Evolutionary conservation across 2,329 filamentous ascomycete species (phyloP), one percentile per base, ranked within the genome.

Genomic region (Magnaporthiopsis rhizophila): DNA sequence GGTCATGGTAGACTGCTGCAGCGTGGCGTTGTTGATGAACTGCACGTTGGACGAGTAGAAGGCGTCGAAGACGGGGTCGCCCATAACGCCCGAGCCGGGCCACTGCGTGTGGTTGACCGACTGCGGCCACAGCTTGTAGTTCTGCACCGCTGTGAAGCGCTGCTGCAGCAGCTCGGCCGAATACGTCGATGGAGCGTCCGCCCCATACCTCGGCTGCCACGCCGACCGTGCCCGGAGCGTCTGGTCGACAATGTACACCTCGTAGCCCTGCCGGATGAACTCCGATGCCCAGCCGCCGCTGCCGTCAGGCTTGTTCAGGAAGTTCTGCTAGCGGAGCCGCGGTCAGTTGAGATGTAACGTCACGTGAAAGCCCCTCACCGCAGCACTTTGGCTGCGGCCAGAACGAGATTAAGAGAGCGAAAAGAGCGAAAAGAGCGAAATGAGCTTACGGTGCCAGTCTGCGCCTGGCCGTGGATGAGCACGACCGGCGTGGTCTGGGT

Each of bases 231-330:
- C 81, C 26, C 78, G 77, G 32, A 75, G 75, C 3, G 78, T 74
- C 66, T 80, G 76, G 67, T 83, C 81, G 15, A 78, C 73, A 60
- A 82, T 71, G 69, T 81, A 82, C 60, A 81, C 73, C 59, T 78
- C 76, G 69, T 80, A 79, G 21, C 80, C 79, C n/a, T 75, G 72
- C 6, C 69, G 67, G 8, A 83, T 66, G 68, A 83, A 83, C 65
- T 74, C 74, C 3, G 78, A 79, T 0, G 80, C 77, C 81, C 26
- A 81, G 72, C 71, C 78, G 81, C 67, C 77, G 12, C 71, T 77
- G 62, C 74, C 71, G 65, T 81, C 79, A 8, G 80, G 79, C 59
- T 78, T 82, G 62, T 76, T 77, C 50, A 62, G 61, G 53, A 62
- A 62, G 61, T 62, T 62, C 57, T 58, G 45, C n/a, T n/a, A n/a